Evolutionary conservation across 164 flowering plant genomes (phyloP), one percentile per base, ranked within the genome.

Genomic region (grape (Vitis vinifera)): DNA sequence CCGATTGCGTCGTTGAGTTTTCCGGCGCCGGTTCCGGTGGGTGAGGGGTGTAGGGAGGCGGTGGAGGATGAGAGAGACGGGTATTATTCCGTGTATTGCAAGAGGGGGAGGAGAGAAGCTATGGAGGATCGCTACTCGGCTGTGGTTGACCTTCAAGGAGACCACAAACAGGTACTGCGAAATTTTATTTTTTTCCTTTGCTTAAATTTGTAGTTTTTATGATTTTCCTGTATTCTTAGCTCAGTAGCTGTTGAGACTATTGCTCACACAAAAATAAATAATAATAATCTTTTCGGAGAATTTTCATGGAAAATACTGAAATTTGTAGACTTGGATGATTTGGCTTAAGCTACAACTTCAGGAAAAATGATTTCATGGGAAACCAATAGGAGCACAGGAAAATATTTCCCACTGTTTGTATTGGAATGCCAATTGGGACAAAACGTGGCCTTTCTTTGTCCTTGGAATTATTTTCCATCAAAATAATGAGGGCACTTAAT

Each of bases 81-180:
- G 65, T 90, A 78, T 37, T 37, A 37, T 68, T 82, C 89, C 31
- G 96, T 91, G 30, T 91, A 72, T 72, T 91, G 97, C 74, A 93
- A 90, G 86, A 85, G 77, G 72, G 97, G 99, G 63, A 84, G 88
- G 83, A 86, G 94, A 71, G 93, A 78, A 30, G 81, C 77, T 8
- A 88, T 90, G 90, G 98, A 95, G 81, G 98, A 95, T 81, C 77
- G 96, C 17, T 89, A 79, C 76, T 86, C 91, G 2, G 91, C 91
- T 29, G 60, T 67, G 5, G 65, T 85, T n/a, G 81, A 82, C 70
- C 47, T 88, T 59, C 78, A 81, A 3, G 93, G 89, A 8, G 88
- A 92, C 69, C 27, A 87, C 48, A 92, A 91, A 70, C 89, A 90
- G 98, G 99, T 94, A 85, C 19, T 47, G 2, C 16, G 0, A 1